phyloP scores from a whole-genome alignment of 352 stramenopile species.

The Pythium periplocum region DNA sequence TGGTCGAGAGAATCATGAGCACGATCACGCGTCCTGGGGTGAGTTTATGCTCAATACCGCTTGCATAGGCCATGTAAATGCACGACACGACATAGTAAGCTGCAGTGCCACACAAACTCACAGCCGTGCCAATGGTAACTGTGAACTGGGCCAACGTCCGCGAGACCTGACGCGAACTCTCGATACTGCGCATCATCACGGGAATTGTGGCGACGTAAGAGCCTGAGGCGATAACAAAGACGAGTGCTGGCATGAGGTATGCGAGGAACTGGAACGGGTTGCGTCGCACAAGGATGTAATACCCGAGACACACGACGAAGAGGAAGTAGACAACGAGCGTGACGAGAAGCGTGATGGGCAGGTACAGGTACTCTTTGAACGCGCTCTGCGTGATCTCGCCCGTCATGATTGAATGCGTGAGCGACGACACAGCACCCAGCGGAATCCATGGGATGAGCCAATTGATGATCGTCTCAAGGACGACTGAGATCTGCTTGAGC shows the following conservation, averaged over 20 bases:
- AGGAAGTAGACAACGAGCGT: slow-evolving; percentile 38
- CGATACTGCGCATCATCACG: slow-evolving; percentile 56
- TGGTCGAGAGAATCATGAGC: slow-evolving; percentile 34
- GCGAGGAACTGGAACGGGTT: slow-evolving; percentile 56
- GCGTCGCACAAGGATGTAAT: slow-evolving; percentile 53
- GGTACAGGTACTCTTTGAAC: slow-evolving; percentile 30
- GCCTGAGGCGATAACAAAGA: slow-evolving; percentile 49
- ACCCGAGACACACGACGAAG: slow-evolving; percentile 42
- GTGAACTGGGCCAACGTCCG: slow-evolving; percentile 58
- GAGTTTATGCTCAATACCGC: slow-evolving; percentile 28
- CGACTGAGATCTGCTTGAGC: slow-evolving; percentile 48
- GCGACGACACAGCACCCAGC: slow-evolving; percentile 39
- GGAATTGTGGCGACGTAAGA: slow-evolving; percentile 48
- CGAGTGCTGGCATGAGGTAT: slow-evolving; percentile 43
- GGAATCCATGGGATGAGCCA: slow-evolving; percentile 54
- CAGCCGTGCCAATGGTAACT: slow-evolving; percentile 39
- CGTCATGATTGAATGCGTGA: slow-evolving; percentile 48
- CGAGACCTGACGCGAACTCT: slow-evolving; percentile 58
- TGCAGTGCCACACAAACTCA: slow-evolving; percentile 46
- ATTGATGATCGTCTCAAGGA: slow-evolving; percentile 64
- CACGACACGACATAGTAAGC: slow-evolving; percentile 45
- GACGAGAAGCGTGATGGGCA: slow-evolving; percentile 35
- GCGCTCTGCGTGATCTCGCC: slow-evolving; percentile 24
- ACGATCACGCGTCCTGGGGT: slow-evolving; percentile 34
- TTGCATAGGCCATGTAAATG: slow-evolving; percentile 65